Evolutionary conservation across 768 basidiomycete species (phyloP), one percentile per base, ranked within the genome.

Genomic region (Pleurotus platypus): DNA sequence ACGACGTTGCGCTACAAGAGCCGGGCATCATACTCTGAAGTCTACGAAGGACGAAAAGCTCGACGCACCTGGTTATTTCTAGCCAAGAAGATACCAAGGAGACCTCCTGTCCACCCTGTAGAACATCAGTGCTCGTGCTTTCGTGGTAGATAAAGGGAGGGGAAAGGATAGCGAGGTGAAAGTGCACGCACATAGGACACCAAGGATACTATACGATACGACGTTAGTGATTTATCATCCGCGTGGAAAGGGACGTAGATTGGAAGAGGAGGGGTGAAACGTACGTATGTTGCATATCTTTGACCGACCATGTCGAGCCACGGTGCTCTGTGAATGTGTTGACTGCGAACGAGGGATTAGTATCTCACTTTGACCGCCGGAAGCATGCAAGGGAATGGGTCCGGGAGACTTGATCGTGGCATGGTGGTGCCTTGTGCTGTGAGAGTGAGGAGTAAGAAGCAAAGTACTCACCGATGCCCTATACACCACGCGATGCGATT

Each of bases 261-360:
- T 35, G 30, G 30, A 9, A 35, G 8, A 11, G 30, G 9, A 35
- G 30, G 6, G 9, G 30, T 35, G 9, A 35, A 60, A 77, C 89
- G 61, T 66, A 92, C 85, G 92, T 93, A 69, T 96, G 94, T 64
- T 95, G 93, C 90, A 94, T 90, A 69, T 96, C 94, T 69, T 96
- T 94, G 54, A 87, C 88, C 2, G 85, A 89, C 94, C 94, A 96
- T 0, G 64, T 68, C 16, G 78, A 78, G 6, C 91, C 90, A 49
- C 85, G 89, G 67, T 97, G 94, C 65, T 94, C 91, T 0, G 94
- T 95, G 67, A 96, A 95, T 0, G 94, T 95, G 62, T 97, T 96
- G 57, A 97, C 88, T 83, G 63, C 57, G 30, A 57, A 69, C 11
- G 38, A 62, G 63, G 35, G 2, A 4, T n/a, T 35, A 57, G 59